These are phyloP conservation scores for Phaeophleospora eucalypticola DNA, from an alignment of 2,329 filamentous ascomycete species.

Conservation along the genomic window DNA sequence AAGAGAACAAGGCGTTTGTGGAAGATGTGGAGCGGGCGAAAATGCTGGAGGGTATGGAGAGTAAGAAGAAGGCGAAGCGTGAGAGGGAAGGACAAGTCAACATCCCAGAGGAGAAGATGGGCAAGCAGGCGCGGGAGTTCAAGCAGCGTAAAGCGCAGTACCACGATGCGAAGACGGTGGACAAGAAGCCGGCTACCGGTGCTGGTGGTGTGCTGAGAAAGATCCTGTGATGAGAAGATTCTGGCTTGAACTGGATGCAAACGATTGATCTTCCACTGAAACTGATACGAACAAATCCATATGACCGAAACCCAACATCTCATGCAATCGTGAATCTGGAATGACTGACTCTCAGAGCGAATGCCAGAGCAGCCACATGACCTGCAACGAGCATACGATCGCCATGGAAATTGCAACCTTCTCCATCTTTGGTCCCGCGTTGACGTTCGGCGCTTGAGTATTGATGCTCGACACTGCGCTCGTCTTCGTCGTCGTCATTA, in stretches of 20 bases:
- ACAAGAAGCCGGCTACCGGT: slow-evolving; percentile 1
- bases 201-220: slow-evolving; percentile 13
- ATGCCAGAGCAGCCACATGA: not conserved
- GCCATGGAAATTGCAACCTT: not conserved
- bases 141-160: slow-evolving; percentile 51
- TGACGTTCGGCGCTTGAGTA: not conserved
- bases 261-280: not conserved
- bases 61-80: slow-evolving; percentile 54
- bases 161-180: slow-evolving; percentile 9
- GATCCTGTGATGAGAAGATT: slow-evolving; percentile 18
- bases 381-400: not conserved
- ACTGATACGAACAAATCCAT: too few species aligned
- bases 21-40: slow-evolving; percentile 75
- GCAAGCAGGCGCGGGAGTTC: slow-evolving; percentile 49
- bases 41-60: slow-evolving; percentile 68
- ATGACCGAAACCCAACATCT: not conserved
- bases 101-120: slow-evolving; percentile 12
- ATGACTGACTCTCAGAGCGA: not conserved
- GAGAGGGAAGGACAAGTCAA: slow-evolving; percentile 31
- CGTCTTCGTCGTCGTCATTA: not conserved
- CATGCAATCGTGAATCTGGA: not conserved
- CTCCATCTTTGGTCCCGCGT: not conserved
- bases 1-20: slow-evolving; percentile 78
- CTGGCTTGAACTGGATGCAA: not conserved
- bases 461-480: not conserved